Evolutionary conservation across 2,329 filamentous ascomycete genomes (phyloP).

Genomic region (Epichloe sp.): DNA sequence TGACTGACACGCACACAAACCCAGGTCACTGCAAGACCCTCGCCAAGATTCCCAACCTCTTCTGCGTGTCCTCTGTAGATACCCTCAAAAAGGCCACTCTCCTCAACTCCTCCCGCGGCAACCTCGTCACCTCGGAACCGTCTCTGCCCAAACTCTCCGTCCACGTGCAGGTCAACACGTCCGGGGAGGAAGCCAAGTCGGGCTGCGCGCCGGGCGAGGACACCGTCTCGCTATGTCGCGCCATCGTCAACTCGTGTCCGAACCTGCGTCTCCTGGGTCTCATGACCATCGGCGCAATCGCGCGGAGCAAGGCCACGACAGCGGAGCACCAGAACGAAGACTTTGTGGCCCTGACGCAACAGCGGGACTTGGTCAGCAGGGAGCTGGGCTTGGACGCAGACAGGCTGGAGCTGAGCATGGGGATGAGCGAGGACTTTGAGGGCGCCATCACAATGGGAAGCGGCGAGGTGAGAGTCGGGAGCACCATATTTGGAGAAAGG

Average conservation of each 20-base stretch:
- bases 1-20: not conserved
- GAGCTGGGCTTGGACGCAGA: constrained; percentile 34
- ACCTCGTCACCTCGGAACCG: constrained; percentile 30
- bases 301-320: constrained; percentile 60
- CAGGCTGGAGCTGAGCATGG: constrained; percentile 84
- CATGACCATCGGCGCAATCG: constrained; percentile 97
- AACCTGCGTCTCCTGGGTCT: constrained; percentile 64
- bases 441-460: constrained; percentile 74
- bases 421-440: constrained; percentile 96
- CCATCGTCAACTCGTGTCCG: constrained; percentile 58
- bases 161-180: constrained; percentile 93
- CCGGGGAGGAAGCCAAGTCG: constrained; percentile 77
- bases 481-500: constrained; percentile 81
- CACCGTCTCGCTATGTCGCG: constrained; percentile 50
- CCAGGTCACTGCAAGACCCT: constrained; percentile 79
- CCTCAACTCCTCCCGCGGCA: constrained; percentile 62
- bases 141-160: constrained; percentile 45
- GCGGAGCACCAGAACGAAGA: constrained; percentile 82
- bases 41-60: constrained; percentile 77
- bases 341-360: constrained; percentile 56
- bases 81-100: constrained; percentile 79
- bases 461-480: constrained; percentile 81
- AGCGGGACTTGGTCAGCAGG: constrained; percentile 54
- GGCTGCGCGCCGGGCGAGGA: constrained; percentile 59
- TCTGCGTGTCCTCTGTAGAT: constrained; percentile 85